Evolutionary conservation across 2,329 filamentous ascomycete genomes (phyloP), one percentile per base, ranked within the genome.

Genomic region (Fusarium domesticum): DNA sequence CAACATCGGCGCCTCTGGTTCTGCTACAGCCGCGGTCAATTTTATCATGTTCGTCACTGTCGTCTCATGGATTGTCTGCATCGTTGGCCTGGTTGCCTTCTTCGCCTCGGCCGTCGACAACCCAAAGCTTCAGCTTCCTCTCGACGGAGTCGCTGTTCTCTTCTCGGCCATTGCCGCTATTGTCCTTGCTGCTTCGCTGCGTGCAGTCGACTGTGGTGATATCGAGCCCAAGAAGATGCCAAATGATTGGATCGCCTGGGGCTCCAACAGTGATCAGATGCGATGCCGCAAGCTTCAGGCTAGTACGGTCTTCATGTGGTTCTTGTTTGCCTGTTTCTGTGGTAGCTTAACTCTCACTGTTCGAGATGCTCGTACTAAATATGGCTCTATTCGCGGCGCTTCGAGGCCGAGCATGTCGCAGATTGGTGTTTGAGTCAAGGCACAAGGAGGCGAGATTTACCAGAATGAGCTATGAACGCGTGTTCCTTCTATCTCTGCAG

Each of bases 211-310:
- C 74, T 92, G 87, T 70, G 71, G 72, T 56, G 78, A 83, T 59
- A 62, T 72, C 40, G 37, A 64, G 33, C 49, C 58, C 7, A 38
- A 53, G 7, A 57, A 62, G 45, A 51, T 68, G 33, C 58, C 64
- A 20, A 33, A 55, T 57, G 76, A 77, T 65, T 77, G 74, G 69
- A 80, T 87, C 62, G 83, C 75, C 18, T 85, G 76, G 63, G 83
- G 83, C 45, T 83, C 81, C 35, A 48, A 53, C 49, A 63, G 84
- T 65, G 71, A 76, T 47, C 65, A 73, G 63, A 81, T 84, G 71
- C 78, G 85, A 53, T 91, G 87, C 70, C 82, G 80, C 51, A 81
- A 89, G 69, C 78, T 88, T 14, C 87, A 91, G 70, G 87, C 87
- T 30, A 78, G 79, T 50, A 81, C 79, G 25, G 85, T 80, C 30